Conservation (phyloP, 2,329 filamentous ascomycete genomes). For the Penicillium paneum region DNA sequence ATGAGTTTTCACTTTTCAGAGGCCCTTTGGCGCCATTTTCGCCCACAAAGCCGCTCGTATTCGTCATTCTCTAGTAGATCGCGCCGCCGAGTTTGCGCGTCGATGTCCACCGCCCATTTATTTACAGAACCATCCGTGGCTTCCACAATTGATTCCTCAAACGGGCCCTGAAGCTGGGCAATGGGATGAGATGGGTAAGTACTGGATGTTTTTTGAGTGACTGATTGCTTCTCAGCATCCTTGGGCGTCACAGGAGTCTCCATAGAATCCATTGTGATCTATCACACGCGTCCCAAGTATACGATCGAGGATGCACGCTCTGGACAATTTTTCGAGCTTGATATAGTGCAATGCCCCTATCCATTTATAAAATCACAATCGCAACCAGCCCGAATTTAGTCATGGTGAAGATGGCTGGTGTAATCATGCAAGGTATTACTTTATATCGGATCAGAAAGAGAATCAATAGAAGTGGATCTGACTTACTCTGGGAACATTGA, state of each 20-base stretch:
- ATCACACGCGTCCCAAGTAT: not conserved
- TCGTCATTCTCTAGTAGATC: slow-evolving; percentile 65
- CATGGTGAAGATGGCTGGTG: slow-evolving; percentile 9
- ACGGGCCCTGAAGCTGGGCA: slow-evolving; percentile 43
- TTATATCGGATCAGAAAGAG: not conserved
- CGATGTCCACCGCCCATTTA: slow-evolving; percentile 35
- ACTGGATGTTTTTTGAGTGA: slow-evolving; percentile 3
- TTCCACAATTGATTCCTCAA: slow-evolving; percentile 47
- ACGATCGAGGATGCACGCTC: not conserved
- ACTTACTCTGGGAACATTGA: not conserved
- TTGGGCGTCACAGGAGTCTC: not conserved
- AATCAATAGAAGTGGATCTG: slow-evolving; percentile 1
- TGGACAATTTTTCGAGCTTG: not conserved
- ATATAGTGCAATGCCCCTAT: slow-evolving; percentile 6
- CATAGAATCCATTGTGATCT: not conserved
- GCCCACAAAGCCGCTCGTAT: slow-evolving; percentile 68
- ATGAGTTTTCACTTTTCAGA: slow-evolving; percentile 52
- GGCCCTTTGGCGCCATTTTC: slow-evolving; percentile 71
- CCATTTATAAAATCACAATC: slow-evolving; percentile 22
- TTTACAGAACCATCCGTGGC: slow-evolving; percentile 24
- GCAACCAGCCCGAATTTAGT: slow-evolving; percentile 4
- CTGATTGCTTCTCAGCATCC: not conserved
- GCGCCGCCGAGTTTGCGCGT: slow-evolving; percentile 55
- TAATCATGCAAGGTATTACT: slow-evolving; percentile 5
- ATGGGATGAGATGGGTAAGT: slow-evolving; percentile 40